phyloP scores from a whole-genome alignment of 495 filamentous ascomycete species.

The Penicillium dipodomyicola region DNA sequence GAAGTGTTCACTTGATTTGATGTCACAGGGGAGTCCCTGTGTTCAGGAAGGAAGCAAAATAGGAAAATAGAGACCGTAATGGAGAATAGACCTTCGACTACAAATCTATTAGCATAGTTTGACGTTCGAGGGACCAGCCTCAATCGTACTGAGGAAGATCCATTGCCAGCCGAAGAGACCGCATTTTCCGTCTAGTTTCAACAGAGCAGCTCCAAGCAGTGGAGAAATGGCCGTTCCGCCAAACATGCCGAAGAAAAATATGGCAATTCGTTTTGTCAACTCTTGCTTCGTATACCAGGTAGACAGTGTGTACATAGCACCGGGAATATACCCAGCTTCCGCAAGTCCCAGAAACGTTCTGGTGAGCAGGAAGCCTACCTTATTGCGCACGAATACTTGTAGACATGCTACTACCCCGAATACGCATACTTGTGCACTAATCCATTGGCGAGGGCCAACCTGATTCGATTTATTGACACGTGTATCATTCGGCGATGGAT shows the following conservation, averaged over 20 bases:
- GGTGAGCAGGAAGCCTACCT: slow-evolving; percentile 42
- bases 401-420: slow-evolving; percentile 52
- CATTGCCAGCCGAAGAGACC: slow-evolving; percentile 56
- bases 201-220: slow-evolving; percentile 33
- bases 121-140: background rate
- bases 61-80: slow-evolving; percentile 33
- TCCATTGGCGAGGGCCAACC: slow-evolving; percentile 51
- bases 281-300: slow-evolving; percentile 54
- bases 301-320: slow-evolving; percentile 54
- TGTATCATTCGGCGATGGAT: background rate
- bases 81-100: slow-evolving; percentile 50
- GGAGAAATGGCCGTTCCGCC: slow-evolving; percentile 48
- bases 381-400: slow-evolving; percentile 51
- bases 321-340: slow-evolving; percentile 58
- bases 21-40: background rate
- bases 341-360: slow-evolving; percentile 49
- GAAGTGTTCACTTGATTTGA: background rate
- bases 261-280: slow-evolving; percentile 47
- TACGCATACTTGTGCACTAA: slow-evolving; percentile 49
- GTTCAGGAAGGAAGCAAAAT: background rate
- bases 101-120: background rate
- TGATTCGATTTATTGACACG: slow-evolving; percentile 13
- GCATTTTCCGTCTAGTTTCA: slow-evolving; percentile 48
- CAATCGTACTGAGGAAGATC: slow-evolving; percentile 47
- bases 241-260: slow-evolving; percentile 53